These are phyloP conservation scores for Xylariaceae sp. DNA, from an alignment of 2,329 filamentous ascomycete genomes.

Conservation along the genomic window DNA sequence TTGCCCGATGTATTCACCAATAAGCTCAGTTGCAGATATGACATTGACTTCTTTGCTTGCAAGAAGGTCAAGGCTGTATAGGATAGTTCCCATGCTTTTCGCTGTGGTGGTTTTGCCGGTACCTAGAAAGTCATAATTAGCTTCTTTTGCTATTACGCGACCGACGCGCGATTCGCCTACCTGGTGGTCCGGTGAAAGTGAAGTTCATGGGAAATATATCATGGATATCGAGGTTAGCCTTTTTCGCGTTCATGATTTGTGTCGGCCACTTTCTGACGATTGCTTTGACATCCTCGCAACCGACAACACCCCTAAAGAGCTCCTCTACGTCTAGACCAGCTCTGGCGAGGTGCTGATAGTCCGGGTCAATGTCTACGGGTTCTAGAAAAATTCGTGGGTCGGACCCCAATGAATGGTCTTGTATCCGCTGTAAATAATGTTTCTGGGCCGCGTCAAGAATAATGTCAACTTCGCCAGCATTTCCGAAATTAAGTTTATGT, in stretches of 20 bases:
- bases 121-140: slow-evolving; percentile 13
- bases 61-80: slow-evolving; percentile 76
- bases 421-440: slow-evolving; percentile 52
- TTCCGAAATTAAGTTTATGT: slow-evolving; percentile 71
- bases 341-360: slow-evolving; percentile 54
- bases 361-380: slow-evolving; percentile 57
- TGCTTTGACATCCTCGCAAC: slow-evolving; percentile 72
- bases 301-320: slow-evolving; percentile 31
- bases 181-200: slow-evolving; percentile 64
- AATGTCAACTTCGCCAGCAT: slow-evolving; percentile 77
- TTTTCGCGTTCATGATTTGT: slow-evolving; percentile 50
- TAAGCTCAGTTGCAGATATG: slow-evolving; percentile 70
- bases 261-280: slow-evolving; percentile 58
- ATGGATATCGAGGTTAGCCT: slow-evolving; percentile 53
- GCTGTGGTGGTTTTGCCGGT: slow-evolving; percentile 73
- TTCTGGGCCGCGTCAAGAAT: slow-evolving; percentile 64
- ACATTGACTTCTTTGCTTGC: slow-evolving; percentile 66
- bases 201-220: slow-evolving; percentile 63
- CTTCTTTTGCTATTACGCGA: not conserved
- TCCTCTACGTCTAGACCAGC: slow-evolving; percentile 48
- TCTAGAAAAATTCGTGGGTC: slow-evolving; percentile 29
- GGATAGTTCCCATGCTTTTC: slow-evolving; percentile 74
- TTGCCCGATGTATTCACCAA: slow-evolving; percentile 69
- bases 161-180: slow-evolving; percentile 41
- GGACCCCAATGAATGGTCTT: slow-evolving; percentile 35